Evolutionary conservation across 2,329 filamentous ascomycete genomes (phyloP).

Genomic region (Periconia sp.): DNA sequence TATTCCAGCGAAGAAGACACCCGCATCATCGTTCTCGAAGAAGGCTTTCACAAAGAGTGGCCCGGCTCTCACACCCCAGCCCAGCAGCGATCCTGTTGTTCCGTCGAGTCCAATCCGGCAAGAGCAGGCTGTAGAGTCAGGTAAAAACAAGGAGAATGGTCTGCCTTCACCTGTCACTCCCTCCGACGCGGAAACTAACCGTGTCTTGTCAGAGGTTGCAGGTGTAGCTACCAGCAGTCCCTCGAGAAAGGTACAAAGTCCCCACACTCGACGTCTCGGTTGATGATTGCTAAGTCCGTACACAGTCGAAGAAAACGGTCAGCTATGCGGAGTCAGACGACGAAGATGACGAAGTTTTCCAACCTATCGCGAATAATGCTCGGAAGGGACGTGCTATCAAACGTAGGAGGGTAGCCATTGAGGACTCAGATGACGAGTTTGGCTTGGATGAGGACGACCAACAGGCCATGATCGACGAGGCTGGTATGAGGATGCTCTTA

Average conservation of each 20-base stretch:
- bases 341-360: slow-evolving; percentile 76
- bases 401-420: slow-evolving; percentile 66
- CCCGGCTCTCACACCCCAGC: slow-evolving; percentile 68
- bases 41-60: slow-evolving; percentile 42
- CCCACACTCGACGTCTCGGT: background rate
- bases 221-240: slow-evolving; percentile 70
- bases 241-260: slow-evolving; percentile 71
- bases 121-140: slow-evolving; percentile 53
- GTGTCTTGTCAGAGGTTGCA: slow-evolving; percentile 49
- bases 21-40: slow-evolving; percentile 34
- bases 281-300: too few species aligned
- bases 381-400: slow-evolving; percentile 58
- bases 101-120: slow-evolving; percentile 74
- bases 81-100: slow-evolving; percentile 78
- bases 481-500: slow-evolving; percentile 50
- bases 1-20: slow-evolving; percentile 32
- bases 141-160: slow-evolving; percentile 61
- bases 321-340: slow-evolving; percentile 88
- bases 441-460: slow-evolving; percentile 63
- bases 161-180: slow-evolving; percentile 50
- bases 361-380: slow-evolving; percentile 55
- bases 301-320: slow-evolving; percentile 67
- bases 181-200: slow-evolving; percentile 50
- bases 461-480: slow-evolving; percentile 60
- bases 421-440: slow-evolving; percentile 71